Evolutionary conservation across 75 land plant species (phyloP).

Genomic region (Pseudotsuga menziesii): DNA sequence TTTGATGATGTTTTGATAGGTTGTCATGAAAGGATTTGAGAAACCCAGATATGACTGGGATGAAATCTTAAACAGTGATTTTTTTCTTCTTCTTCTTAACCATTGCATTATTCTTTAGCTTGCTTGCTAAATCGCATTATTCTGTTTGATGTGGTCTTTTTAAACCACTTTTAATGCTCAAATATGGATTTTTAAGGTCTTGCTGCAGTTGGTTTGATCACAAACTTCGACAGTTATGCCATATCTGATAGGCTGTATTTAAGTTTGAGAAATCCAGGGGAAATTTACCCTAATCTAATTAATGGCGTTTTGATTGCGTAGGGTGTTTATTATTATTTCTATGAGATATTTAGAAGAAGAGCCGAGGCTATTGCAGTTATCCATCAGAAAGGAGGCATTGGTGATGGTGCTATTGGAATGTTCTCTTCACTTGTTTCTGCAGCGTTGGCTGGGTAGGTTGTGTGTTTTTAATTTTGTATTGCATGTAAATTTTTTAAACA

Average conservation of each 20-base stretch:
- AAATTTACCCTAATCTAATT: not conserved
- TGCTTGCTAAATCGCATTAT: not conserved
- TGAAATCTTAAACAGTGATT: not conserved
- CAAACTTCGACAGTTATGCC: no score
- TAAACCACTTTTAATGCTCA: not conserved
- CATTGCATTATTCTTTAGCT: not conserved
- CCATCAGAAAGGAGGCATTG: slow-evolving; percentile 36
- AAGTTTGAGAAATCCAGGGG: not conserved
- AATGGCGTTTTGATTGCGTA: slow-evolving; percentile 9
- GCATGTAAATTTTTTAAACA: not conserved
- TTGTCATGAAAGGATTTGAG: not conserved
- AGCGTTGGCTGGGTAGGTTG: slow-evolving; percentile 53
- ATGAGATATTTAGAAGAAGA: slow-evolving; percentile 51
- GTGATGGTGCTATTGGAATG: slow-evolving; percentile 72
- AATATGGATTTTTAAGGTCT: not conserved
- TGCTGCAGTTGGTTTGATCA: not conserved
- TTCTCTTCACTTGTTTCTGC: slow-evolving; percentile 52
- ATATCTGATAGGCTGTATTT: not conserved
- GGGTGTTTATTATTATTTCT: slow-evolving; percentile 72
- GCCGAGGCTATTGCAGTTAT: slow-evolving; percentile 42
- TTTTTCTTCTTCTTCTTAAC: not conserved
- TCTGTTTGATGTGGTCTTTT: not conserved
- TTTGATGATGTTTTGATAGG: not conserved
- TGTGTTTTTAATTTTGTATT: not conserved
- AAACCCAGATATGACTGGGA: not conserved